Percentiles rank a stretch among this genome's conserved stretches.
These are phyloP conservation scores for Penicillium paradoxum DNA, from an alignment of 495 filamentous ascomycete species.

Conservation along the genomic window DNA sequence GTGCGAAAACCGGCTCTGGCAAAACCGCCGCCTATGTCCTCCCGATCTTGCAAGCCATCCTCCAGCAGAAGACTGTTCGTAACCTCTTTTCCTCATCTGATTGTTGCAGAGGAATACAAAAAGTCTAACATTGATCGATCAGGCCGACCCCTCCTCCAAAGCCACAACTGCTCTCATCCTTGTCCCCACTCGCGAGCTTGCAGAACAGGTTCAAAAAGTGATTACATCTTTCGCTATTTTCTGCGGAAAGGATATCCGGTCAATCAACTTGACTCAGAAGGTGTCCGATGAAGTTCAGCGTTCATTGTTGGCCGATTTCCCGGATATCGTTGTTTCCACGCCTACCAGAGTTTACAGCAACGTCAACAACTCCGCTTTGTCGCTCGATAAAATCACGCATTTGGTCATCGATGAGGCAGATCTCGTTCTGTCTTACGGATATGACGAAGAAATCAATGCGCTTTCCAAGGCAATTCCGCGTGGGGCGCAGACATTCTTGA, in stretches of 20 bases:
- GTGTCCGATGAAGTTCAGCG: conserved; percentile 81
- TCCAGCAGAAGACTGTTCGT: conserved; percentile 68
- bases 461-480: conserved; percentile 71
- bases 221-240: conserved; percentile 68
- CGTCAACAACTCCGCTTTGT: conserved; percentile 62
- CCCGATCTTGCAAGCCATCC: conserved; percentile 74
- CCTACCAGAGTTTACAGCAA: conserved; percentile 71
- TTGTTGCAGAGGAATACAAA: too few relatives aligned
- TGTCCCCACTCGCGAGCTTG: conserved; percentile 90
- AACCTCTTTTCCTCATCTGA: background rate
- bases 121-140: background rate
- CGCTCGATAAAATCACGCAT: conserved; percentile 63
- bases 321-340: conserved; percentile 86
- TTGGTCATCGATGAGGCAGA: conserved; percentile 96
- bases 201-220: conserved; percentile 77
- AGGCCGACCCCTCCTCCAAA: conserved; percentile 41
- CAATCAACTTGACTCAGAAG: conserved; percentile 80
- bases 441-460: conserved; percentile 80
- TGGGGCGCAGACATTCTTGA: conserved; percentile 84
- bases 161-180: conserved; percentile 71
- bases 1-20: conserved; percentile 87
- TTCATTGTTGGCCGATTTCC: conserved; percentile 77
- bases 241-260: conserved; percentile 76
- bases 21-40: conserved; percentile 98
- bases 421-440: conserved; percentile 89